Percentiles rank a stretch among this genome's conserved stretches.
phyloP scores from a whole-genome alignment of 2,329 filamentous ascomycete species.

The Venturia effusa region DNA sequence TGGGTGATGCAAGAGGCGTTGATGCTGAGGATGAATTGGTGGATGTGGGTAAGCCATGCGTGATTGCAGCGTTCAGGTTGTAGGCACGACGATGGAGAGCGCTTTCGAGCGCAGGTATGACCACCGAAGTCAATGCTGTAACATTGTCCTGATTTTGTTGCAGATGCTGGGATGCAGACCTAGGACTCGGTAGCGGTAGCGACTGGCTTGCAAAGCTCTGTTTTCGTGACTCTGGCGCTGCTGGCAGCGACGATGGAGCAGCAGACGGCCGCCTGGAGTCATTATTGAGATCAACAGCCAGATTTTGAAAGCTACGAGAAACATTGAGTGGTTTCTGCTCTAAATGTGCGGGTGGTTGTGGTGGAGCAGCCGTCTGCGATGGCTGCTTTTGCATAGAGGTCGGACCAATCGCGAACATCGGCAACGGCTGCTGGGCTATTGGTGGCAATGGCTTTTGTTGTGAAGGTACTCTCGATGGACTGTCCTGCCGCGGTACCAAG shows the following conservation, averaged over 20 bases:
- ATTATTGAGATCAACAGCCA: background rate
- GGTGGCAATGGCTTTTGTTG: conserved; percentile 15
- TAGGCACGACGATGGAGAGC: conserved; percentile 69
- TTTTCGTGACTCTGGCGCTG: background rate
- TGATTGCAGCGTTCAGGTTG: conserved; percentile 46
- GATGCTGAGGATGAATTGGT: conserved; percentile 5
- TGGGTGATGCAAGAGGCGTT: background rate
- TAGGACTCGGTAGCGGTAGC: conserved; percentile 10
- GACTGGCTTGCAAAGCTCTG: conserved; percentile 10
- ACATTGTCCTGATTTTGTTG: conserved; percentile 40
- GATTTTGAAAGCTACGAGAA: background rate
- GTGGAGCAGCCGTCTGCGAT: background rate
- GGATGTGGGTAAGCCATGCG: conserved; percentile 9
- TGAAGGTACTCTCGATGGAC: conserved; percentile 2
- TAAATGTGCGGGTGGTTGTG: conserved; percentile 4
- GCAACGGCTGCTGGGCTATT: conserved; percentile 23
- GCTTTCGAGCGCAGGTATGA: conserved; percentile 85
- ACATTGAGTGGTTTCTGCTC: background rate
- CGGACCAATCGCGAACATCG: conserved; percentile 15
- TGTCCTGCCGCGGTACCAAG: conserved; percentile 6
- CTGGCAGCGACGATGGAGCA: background rate
- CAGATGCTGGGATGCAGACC: conserved; percentile 6
- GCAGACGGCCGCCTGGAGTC: conserved; percentile 7
- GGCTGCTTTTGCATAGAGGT: background rate
- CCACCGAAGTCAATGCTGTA: conserved; percentile 80